Percentiles rank a stretch among this genome's conserved stretches.
Conservation (phyloP, 148 eudicot genomes). For the Silene latifolia region DNA sequence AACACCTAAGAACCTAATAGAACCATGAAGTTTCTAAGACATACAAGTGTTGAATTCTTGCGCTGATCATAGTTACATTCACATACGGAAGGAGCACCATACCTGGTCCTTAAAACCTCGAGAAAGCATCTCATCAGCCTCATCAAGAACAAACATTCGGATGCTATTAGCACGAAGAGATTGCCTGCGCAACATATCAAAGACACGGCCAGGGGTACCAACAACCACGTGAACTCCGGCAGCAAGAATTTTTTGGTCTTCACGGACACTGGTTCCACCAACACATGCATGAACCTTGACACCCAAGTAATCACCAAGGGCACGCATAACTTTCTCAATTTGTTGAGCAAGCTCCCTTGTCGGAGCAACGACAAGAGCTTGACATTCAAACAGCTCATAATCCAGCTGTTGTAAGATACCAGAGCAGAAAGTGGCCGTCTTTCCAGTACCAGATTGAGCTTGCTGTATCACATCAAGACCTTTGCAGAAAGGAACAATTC, state of each 20-base stretch:
- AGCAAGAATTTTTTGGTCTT: constrained; percentile 59
- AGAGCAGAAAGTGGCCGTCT: constrained; percentile 38
- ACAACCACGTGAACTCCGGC: constrained; percentile 75
- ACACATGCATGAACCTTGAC: constrained; percentile 83
- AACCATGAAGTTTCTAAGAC: too few relatives aligned
- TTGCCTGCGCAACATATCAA: constrained; percentile 63
- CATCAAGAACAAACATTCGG: constrained; percentile 72
- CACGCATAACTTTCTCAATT: constrained; percentile 42
- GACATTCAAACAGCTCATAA: constrained; percentile 33
- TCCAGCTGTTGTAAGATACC: constrained; percentile 36
- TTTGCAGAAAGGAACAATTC: constrained; percentile 33
- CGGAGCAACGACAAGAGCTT: constrained; percentile 39
- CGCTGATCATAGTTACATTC: neutral
- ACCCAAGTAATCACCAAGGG: constrained; percentile 56
- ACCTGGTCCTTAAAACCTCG: constrained; percentile 82
- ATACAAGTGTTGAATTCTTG: too few relatives aligned
- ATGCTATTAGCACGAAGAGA: constrained; percentile 56
- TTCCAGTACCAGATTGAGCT: constrained; percentile 40
- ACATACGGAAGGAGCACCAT: neutral
- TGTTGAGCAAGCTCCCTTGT: constrained; percentile 43
- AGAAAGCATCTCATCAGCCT: constrained; percentile 82
- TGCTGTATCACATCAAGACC: constrained; percentile 12
- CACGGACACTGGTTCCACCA: constrained; percentile 73
- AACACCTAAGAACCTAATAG: too few relatives aligned
- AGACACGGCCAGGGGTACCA: constrained; percentile 79